phyloP scores from a whole-genome alignment of 2,329 filamentous ascomycete genomes.

The Magnaporthiopsis incrustans region DNA sequence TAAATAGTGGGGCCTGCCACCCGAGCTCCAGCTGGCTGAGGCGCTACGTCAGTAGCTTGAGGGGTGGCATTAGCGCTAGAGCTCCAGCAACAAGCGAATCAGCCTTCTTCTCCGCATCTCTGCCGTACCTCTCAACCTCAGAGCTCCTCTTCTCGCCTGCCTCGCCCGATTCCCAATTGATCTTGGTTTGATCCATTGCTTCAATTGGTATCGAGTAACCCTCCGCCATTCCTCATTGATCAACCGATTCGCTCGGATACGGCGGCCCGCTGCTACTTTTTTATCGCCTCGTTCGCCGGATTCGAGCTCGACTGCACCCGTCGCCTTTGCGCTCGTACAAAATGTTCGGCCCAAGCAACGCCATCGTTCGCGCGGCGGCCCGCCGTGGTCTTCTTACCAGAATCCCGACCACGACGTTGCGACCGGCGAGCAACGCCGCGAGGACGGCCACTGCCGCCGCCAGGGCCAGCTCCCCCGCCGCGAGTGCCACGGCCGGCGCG shows the following conservation, averaged over 20 bases:
- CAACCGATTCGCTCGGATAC: background rate
- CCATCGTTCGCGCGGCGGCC: background rate
- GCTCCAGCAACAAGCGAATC: background rate
- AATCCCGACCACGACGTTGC: background rate
- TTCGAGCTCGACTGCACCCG: background rate
- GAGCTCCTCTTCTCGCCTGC: background rate
- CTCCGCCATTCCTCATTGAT: background rate
- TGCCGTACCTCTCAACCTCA: background rate
- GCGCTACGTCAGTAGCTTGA: constrained; percentile 1
- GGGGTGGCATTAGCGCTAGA: constrained; percentile 4
- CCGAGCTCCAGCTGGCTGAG: background rate
- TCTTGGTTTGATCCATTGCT: background rate
- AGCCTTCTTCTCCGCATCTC: background rate
- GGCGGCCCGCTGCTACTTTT: background rate
- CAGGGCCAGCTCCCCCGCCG: background rate
- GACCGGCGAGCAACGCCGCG: background rate
- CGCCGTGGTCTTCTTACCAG: background rate
- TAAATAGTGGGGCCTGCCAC: background rate
- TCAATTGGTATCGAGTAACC: background rate
- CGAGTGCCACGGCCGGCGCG: too few species aligned
- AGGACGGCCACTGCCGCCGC: background rate
- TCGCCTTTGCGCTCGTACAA: background rate
- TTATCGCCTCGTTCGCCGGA: background rate
- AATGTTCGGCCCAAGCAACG: background rate
- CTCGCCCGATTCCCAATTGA: background rate